phyloP scores from a whole-genome alignment of 208 protist genomes.

The Acanthamoeba sp. region DNA sequence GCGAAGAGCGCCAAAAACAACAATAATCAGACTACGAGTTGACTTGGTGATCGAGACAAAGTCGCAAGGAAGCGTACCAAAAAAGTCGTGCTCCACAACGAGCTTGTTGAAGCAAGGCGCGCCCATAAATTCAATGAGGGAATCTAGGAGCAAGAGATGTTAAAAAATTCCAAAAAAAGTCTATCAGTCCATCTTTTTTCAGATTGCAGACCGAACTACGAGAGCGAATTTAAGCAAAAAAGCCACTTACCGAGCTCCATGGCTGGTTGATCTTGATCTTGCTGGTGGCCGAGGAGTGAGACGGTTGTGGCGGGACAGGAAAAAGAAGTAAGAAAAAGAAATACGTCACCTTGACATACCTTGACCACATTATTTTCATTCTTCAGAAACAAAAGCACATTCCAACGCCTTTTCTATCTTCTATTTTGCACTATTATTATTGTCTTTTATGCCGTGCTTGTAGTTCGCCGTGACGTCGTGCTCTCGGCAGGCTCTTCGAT shows the following conservation, averaged over 20 bases:
- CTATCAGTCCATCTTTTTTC: too few relatives aligned
- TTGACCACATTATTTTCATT: neutral
- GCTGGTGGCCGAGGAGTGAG: too few relatives aligned
- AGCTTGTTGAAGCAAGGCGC: conserved; percentile 19
- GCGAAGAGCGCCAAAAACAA: neutral
- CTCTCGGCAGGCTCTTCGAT: too few relatives aligned
- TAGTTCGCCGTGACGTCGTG: too few relatives aligned
- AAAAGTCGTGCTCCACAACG: conserved; percentile 29
- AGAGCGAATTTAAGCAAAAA: too few relatives aligned
- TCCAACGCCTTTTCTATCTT: too few relatives aligned
- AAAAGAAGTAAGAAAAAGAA: neutral
- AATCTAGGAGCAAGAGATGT: too few relatives aligned
- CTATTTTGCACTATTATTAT: too few relatives aligned
- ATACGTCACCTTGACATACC: neutral
- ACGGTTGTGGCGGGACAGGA: neutral
- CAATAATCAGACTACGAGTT: conserved; percentile 29
- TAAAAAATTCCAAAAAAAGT: too few relatives aligned
- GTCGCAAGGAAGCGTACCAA: neutral
- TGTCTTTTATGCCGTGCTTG: too few relatives aligned
- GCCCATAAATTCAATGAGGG: conserved; percentile 52
- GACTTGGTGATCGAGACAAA: neutral
- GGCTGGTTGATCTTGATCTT: neutral
- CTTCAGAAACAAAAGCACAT: neutral
- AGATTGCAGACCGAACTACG: too few relatives aligned
- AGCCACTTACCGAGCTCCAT: neutral